Percentiles rank a stretch among this genome's conserved stretches.
Evolutionary conservation across 306 rosid species (phyloP).

Genomic region (Mimosa pudica): DNA sequence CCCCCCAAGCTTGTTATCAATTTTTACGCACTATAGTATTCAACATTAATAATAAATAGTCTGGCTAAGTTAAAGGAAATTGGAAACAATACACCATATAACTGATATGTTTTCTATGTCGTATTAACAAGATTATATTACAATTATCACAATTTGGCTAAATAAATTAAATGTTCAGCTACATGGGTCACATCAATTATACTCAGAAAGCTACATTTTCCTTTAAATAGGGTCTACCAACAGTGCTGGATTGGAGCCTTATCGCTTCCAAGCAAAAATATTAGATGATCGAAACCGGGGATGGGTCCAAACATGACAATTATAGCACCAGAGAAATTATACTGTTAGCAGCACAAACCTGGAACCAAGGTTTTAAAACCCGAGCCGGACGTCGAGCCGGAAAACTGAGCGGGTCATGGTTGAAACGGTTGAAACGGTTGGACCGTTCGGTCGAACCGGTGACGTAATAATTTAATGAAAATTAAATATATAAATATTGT

Average conservation of each 20-base stretch:
- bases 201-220: background rate
- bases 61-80: background rate
- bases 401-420: too few species aligned
- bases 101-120: background rate
- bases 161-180: background rate
- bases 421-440: too few species aligned
- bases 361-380: too few species aligned
- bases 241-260: conserved; percentile 3
- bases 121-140: background rate
- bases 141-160: background rate
- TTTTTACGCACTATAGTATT: too few species aligned
- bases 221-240: background rate
- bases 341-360: conserved; percentile 32
- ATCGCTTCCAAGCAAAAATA: background rate
- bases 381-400: too few species aligned
- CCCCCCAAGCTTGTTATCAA: too few species aligned
- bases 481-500: too few species aligned
- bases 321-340: background rate
- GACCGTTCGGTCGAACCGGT: too few species aligned
- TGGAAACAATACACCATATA: background rate
- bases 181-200: background rate
- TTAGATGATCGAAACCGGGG: background rate
- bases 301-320: conserved; percentile 28
- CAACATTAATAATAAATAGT: background rate
- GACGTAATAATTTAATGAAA: too few species aligned